Evolutionary conservation across 2,329 filamentous ascomycete genomes (phyloP).

Genomic region (Colletotrichum salicis): DNA sequence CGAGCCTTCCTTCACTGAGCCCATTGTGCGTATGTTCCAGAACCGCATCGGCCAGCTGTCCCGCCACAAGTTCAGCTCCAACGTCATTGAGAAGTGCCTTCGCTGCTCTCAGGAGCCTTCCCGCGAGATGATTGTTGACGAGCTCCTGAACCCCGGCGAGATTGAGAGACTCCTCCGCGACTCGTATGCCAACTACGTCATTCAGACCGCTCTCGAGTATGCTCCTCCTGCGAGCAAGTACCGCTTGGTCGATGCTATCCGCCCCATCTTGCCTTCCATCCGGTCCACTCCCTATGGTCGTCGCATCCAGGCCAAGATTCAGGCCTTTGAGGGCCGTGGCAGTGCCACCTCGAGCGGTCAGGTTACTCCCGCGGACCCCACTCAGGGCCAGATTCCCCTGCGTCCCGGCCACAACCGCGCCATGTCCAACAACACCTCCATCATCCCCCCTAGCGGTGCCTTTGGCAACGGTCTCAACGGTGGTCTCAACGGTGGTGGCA

Average conservation of each 20-base stretch:
- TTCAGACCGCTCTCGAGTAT: slow-evolving; percentile 94
- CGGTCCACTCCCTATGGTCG: slow-evolving; percentile 94
- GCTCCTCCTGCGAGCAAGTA: slow-evolving; percentile 78
- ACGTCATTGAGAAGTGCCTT: slow-evolving; percentile 96
- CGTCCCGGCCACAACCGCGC: slow-evolving; percentile 56
- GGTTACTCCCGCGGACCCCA: slow-evolving; percentile 62
- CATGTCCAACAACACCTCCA: slow-evolving; percentile 52
- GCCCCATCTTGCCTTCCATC: slow-evolving; percentile 84
- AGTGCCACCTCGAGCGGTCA: slow-evolving; percentile 59
- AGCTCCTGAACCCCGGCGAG: slow-evolving; percentile 79
- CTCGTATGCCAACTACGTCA: slow-evolving; percentile 96
- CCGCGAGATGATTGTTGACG: slow-evolving; percentile 84
- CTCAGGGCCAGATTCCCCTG: slow-evolving; percentile 64
- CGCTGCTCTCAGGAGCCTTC: slow-evolving; percentile 81
- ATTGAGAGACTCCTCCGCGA: slow-evolving; percentile 91
- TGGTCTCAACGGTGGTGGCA: slow-evolving; percentile 38
- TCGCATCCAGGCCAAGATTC: slow-evolving; percentile 90
- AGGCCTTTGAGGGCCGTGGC: slow-evolving; percentile 64
- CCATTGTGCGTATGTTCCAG: slow-evolving; percentile 83
- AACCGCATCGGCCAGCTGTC: slow-evolving; percentile 78
- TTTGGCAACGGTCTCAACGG: slow-evolving; percentile 44
- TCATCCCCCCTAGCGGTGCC: slow-evolving; percentile 45
- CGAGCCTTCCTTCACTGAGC: slow-evolving; percentile 87
- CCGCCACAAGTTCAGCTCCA: slow-evolving; percentile 99
- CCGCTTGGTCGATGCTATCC: slow-evolving; percentile 83